phyloP scores from a whole-genome alignment of 2,329 filamentous ascomycete genomes.

The Colletotrichum noveboracense region DNA sequence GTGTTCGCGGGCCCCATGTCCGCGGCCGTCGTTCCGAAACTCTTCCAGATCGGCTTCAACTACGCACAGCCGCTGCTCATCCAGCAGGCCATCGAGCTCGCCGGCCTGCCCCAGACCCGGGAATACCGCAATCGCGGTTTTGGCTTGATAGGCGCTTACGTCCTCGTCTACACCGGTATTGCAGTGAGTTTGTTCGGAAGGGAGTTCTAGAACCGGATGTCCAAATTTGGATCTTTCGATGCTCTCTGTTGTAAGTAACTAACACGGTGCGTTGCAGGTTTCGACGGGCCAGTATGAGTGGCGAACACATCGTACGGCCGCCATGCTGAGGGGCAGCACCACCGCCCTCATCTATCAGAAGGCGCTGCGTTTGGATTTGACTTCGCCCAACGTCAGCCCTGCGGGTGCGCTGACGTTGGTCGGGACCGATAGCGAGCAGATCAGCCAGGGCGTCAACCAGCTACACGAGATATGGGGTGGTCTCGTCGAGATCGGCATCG shows the following conservation, averaged over 20 bases:
- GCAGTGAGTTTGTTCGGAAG: conserved; percentile 22
- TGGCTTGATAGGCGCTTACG: conserved; percentile 31
- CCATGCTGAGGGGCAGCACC: conserved; percentile 31
- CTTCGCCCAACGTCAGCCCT: conserved; percentile 23
- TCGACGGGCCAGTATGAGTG: conserved; percentile 28
- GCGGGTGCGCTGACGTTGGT: conserved; percentile 30
- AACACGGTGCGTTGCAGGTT: conserved; percentile 10
- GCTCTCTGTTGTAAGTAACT: neutral
- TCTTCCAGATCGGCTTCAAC: conserved; percentile 29
- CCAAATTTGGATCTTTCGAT: neutral
- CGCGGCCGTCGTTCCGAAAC: conserved; percentile 11
- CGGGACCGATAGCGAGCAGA: conserved; percentile 30
- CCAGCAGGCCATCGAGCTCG: conserved; percentile 24
- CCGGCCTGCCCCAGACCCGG: conserved; percentile 21
- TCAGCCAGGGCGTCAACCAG: conserved; percentile 24
- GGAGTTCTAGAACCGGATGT: neutral
- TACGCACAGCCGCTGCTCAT: conserved; percentile 32
- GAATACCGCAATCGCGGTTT: conserved; percentile 27
- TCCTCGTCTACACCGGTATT: conserved; percentile 29
- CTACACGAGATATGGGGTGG: conserved; percentile 28
- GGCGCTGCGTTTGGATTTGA: conserved; percentile 22
- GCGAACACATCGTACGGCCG: conserved; percentile 26
- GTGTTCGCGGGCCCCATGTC: conserved; percentile 5
- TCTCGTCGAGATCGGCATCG: conserved; percentile 29
- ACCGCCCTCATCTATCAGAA: conserved; percentile 31